Evolutionary conservation across 192 early-diverging fungal genomes (phyloP), one percentile per base, ranked within the genome.

Genomic region (Entomortierella beljakovae): DNA sequence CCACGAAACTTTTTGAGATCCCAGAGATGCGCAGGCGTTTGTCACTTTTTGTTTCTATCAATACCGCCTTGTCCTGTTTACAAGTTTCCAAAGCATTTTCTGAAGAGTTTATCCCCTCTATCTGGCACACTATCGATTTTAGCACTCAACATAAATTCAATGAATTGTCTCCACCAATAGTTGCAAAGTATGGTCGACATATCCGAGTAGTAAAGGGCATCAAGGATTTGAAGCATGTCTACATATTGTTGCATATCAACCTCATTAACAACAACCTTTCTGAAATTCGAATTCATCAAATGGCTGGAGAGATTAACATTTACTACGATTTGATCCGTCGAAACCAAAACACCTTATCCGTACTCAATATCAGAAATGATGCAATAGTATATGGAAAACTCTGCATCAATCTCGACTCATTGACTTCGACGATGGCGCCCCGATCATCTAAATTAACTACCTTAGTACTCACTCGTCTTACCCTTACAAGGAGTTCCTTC

Each of bases 61-160:
- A n/a, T n/a, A n/a, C n/a, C n/a, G 55, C 55, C 18, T 5, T 67
- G 15, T 10, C 53, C 2, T 67, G 64, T 42, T 11, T 5, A 3
- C 55, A 23, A 4, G 55, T 50, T 9, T 57, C 37, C 55, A 67
- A 67, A 23, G 20, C 34, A 13, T 67, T 38, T 53, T 25, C 18
- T 2, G 22, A 33, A 0, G 18, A 43, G 18, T 67, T 67, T 31
- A 18, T 31, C 2, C 7, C 54, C n/a, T 13, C 11, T 20, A 38
- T 67, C 0, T 67, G 65, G 65, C 33, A 57, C 55, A 57, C 55
- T 26, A 33, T 67, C 53, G 55, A 67, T 31, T 48, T 57, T 20
- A 32, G 35, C 13, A 1, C 9, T n/a, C 38, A 66, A 0, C 10
- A n/a, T n/a, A 33, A 32, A 2, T 23, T 67, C 28, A 0, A 46